Evolutionary conservation across 2,329 filamentous ascomycete species (phyloP).

Genomic region (Decorospora gaudefroyi): DNA sequence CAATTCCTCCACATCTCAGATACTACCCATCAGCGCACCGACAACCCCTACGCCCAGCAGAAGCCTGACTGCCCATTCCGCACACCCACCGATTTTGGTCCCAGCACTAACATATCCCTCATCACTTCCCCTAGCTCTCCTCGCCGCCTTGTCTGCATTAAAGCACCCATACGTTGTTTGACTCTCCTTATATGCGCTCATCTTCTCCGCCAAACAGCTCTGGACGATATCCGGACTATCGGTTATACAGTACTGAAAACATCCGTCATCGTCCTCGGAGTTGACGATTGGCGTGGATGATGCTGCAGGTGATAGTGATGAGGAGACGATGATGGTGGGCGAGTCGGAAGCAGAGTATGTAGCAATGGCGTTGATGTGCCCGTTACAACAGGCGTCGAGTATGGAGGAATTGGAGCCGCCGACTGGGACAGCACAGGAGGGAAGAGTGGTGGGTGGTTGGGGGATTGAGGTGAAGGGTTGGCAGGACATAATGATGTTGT

Average conservation of each 20-base stretch:
- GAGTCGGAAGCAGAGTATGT: conserved; percentile 24
- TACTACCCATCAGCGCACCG: conserved; percentile 6
- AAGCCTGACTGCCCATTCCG: conserved; percentile 9
- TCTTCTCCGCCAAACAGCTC: conserved; percentile 20
- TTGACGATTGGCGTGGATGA: conserved; percentile 14
- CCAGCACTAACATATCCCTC: conserved; percentile 15
- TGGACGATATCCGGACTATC: conserved; percentile 16
- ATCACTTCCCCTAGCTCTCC: conserved; percentile 6
- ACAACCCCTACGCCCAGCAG: conserved; percentile 19
- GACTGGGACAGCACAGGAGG: conserved; percentile 35
- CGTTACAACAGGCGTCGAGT: conserved; percentile 39
- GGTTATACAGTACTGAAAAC: conserved; percentile 37
- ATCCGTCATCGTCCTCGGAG: conserved; percentile 19
- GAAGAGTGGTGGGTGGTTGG: conserved; percentile 26
- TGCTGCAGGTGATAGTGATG: conserved; percentile 1
- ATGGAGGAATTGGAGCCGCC: conserved; percentile 36
- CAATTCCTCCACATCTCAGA: too few species aligned
- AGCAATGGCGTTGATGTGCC: conserved; percentile 34
- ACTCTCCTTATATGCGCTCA: conserved; percentile 11
- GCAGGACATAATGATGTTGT: conserved; percentile 17
- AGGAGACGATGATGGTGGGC: too few species aligned
- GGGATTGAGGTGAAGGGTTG: conserved; percentile 24
- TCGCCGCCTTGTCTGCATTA: conserved; percentile 11
- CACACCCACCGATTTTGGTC: conserved; percentile 3
- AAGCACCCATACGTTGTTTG: conserved; percentile 19